Conservation (phyloP, 2,329 filamentous ascomycete genomes). For the Blastomyces silverae region DNA sequence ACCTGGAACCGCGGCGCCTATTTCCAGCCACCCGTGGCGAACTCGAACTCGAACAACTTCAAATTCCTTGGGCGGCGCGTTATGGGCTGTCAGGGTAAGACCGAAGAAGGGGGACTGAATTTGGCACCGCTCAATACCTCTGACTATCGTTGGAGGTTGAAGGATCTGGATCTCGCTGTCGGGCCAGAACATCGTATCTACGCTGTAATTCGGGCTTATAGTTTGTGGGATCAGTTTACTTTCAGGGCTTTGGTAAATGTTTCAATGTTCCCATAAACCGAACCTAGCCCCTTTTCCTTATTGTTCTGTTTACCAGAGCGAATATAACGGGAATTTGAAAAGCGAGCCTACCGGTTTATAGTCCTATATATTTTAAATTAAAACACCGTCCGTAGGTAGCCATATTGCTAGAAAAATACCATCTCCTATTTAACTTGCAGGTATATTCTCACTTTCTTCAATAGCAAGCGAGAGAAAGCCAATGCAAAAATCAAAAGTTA, state of each 20-base stretch:
- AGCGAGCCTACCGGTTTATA: neutral
- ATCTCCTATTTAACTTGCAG: too few species aligned
- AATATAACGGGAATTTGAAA: neutral
- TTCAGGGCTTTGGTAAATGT: conserved; percentile 10
- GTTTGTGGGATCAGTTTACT: conserved; percentile 6
- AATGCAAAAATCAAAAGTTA: too few species aligned
- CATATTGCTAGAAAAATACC: too few species aligned
- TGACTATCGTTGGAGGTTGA: conserved; percentile 8
- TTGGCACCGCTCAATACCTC: conserved; percentile 7
- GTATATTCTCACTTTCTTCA: too few species aligned
- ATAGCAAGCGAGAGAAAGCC: too few species aligned
- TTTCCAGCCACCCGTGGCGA: conserved; percentile 3
- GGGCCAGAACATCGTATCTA: conserved; percentile 1
- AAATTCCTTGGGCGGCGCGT: conserved; percentile 6
- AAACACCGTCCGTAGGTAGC: too few species aligned
- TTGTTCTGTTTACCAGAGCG: neutral
- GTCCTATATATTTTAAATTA: too few species aligned
- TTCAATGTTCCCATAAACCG: neutral
- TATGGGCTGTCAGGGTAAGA: conserved; percentile 6
- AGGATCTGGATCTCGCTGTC: neutral
- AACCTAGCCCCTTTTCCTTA: neutral
- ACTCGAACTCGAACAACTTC: neutral
- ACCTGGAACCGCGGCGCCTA: conserved; percentile 6
- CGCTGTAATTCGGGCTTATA: conserved; percentile 5
- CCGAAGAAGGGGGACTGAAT: conserved; percentile 6